Evolutionary conservation across 345 rosid genomes (phyloP).

Genomic region (Mangifera indica): DNA sequence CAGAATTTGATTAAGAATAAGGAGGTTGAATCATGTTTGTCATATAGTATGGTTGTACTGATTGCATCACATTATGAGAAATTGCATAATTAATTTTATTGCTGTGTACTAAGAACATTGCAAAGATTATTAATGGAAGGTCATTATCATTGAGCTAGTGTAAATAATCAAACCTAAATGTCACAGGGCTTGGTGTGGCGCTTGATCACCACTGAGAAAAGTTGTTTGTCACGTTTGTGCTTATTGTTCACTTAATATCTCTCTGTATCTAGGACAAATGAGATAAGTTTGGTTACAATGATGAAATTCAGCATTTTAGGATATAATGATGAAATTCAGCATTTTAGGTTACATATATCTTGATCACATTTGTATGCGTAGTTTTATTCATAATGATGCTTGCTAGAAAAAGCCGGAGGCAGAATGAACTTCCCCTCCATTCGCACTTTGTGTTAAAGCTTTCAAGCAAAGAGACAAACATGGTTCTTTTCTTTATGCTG

Average conservation of each 20-base stretch:
- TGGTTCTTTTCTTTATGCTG: background rate
- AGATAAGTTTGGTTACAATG: background rate
- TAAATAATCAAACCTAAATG: background rate
- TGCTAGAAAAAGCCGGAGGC: background rate
- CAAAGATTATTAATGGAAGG: background rate
- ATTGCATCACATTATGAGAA: background rate
- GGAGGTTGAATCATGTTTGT: slow-evolving; percentile 2
- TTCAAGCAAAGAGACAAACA: background rate
- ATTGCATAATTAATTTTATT: background rate
- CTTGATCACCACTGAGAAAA: slow-evolving; percentile 4
- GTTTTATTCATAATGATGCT: background rate
- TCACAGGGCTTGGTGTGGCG: background rate
- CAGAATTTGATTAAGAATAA: background rate
- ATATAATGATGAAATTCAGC: background rate
- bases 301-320: background rate
- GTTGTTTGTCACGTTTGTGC: background rate
- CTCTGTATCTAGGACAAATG: background rate
- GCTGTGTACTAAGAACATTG: no score
- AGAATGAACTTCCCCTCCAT: background rate
- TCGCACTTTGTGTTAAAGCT: background rate
- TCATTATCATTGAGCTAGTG: slow-evolving; percentile 1
- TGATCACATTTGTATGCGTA: slow-evolving; percentile 4
- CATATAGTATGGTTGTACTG: background rate
- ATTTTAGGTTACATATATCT: slow-evolving; percentile 1
- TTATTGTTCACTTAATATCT: slow-evolving; percentile 8